Base-by-base conservation (phyloP, 2,329 filamentous ascomycete genomes). In the Talaromyces funiculosus region DNA sequence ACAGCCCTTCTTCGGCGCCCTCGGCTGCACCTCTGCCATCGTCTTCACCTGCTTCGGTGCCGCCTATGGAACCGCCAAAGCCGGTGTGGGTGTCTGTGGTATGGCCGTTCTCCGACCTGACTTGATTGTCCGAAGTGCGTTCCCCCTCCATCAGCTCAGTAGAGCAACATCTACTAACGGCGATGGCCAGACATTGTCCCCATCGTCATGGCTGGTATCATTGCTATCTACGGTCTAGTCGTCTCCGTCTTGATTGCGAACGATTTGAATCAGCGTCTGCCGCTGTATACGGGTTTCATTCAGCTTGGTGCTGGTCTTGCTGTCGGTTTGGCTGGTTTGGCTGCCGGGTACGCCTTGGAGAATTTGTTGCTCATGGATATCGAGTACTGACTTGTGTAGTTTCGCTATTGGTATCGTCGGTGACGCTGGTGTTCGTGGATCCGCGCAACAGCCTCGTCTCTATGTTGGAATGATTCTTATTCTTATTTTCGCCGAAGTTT, bases 171-270 rank as follows among this genome's bases (percentile, higher is more conserved):
- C 20, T 29, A 65, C 65, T 68, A 45, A 65, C 60, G 31, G 5
- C 26, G 6, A 31, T 54, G 53, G 9, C 9, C 68, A 97, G 93
- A 97, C 85, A 97, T 97, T 78, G 93, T 97, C 67, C 94, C 94
- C 77, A 94, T 97, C 80, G 96, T 99, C 87, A 99, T 99, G 94
- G 94, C 94, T 84, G 94, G 94, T 97, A 99, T 99, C 80, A 97
- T 99, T 81, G 94, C 91, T 89, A 97, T 99, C 79, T 99, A 94
- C 82, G 90, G 90, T 72, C 85, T 94, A 67, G 90, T 94, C 79
- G 90, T 93, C 64, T 92, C 90, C 18, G 90, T 94, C 76, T 80
- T 94, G 72, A 91, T 94, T 74, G 92, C 90, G 73, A 89, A 91
- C 76, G 86, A 86, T 70, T 81, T 94, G 66, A 83, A 82, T 69